Base-by-base conservation (phyloP, 805 yeast genomes). In the Blastobotrys robertii region DNA sequence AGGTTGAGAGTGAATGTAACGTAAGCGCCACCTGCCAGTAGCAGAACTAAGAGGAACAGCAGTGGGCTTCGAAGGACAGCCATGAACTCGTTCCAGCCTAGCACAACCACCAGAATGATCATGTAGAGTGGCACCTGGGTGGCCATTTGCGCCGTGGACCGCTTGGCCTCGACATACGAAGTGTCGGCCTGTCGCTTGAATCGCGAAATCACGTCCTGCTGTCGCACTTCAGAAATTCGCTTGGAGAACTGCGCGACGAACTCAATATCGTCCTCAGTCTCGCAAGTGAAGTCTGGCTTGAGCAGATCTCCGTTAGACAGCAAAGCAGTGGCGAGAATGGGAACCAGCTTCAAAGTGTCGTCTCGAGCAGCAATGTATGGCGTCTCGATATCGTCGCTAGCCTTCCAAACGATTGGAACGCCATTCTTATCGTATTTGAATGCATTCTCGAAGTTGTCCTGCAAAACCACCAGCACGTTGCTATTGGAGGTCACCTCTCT, bases 1-100 rank as follows among this genome's bases (percentile, higher is more conserved):
- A 90, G 64, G 50, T 81, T 81, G 58, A 82, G 68, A 44, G 71
- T 73, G 57, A 84, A 81, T 46, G 86, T 71, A 40, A 83, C 72
- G 57, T 81, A 85, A 1, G 72, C 57, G 1, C 76, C 81, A 0
- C 83, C 84, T 1, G 73, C 73, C 1, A 71, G 37, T 8, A 86
- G 40, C 36, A 88, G 58, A 1, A 74, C 53, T 39, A 87, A 59
- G 33, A 62, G 34, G 50, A 88, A 77, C 52, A 83, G 73, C n/a
- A 90, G 29, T 41, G 98, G 97, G 58, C 84, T 88, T 49, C 94
- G 74, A 36, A 92, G 57, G 12, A 92, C 76, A 8, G 92, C 81
- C 82, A 87, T 74, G 51, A 92, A 81, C 68, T 92, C 97, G 61
- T 88, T 88, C 96, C 96, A 92, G 8, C 98, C 98, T 15, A 92